Base-by-base conservation (phyloP, 352 stramenopile species). In the Phytophthora pseudosyringae region DNA sequence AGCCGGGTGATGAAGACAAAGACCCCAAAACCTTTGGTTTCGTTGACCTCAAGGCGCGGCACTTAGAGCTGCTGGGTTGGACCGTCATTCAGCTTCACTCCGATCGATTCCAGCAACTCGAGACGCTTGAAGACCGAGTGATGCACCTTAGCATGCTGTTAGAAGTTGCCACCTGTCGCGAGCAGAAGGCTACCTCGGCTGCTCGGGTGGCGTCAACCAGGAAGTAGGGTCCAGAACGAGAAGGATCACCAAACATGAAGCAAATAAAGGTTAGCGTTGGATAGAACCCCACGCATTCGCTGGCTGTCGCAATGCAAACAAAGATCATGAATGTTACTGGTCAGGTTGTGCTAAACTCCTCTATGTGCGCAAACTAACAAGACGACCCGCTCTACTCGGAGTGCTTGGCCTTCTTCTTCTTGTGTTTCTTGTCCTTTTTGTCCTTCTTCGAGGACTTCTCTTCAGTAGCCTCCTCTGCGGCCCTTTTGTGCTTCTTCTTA, bases 101-200 rank as follows among this genome's bases (percentile, higher is more conserved):
- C 3, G 72, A 86, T 46, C 69, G 69, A 33, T 91, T 90, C 47
- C 63, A 81, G 63, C 44, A 82, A n/a, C 68, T 91, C 4, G 46
- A 63, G 10, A 80, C 66, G 18, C 49, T 78, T 11, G 76, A 89
- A 13, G 72, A 86, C 33, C 78, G 84, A 21, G 68, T 76, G 31
- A 70, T 83, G 58, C 76, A 90, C 55, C 54, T 93, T 49, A 89
- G 78, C 33, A 88, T 88, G 72, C 49, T 89, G 39, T 73, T 93
- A 55, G 84, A 93, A 60, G 79, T 93, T 15, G 84, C 81, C 16
- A 86, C 68, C 40, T 78, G 75, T 29, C 67, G 58, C 9, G 43
- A 55, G 31, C 36, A 51, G 35, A 73, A 70, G 38, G 5, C 50
- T 35, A 54, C 18, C 32, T 15, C 29, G 28, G 32, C 44, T 11